Percentiles rank a stretch among this genome's conserved stretches.
Evolutionary conservation across 257 asterid genomes (phyloP).

Genomic region (Plantago ovata): DNA sequence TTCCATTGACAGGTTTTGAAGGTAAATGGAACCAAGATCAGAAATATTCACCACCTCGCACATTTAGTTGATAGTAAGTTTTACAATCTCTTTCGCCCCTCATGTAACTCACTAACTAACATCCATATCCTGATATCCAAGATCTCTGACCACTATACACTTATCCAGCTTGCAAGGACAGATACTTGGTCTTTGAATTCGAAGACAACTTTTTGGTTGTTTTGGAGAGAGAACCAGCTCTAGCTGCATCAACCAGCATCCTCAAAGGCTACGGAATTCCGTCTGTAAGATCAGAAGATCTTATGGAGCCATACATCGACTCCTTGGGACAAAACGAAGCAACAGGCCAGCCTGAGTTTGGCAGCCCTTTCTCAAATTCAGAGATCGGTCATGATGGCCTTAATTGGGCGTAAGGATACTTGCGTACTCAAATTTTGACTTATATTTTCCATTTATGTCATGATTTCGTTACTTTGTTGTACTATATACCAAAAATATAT

Average conservation of each 20-base stretch:
- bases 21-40: constrained; percentile 72
- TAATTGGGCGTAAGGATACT: constrained; percentile 52
- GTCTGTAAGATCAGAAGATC: constrained; percentile 74
- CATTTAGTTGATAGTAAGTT: constrained; percentile 84
- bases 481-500: neutral
- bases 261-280: constrained; percentile 91
- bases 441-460: neutral
- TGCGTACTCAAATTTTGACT: constrained; percentile 9
- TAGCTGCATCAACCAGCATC: constrained; percentile 60
- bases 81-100: constrained; percentile 14
- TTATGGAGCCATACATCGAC: constrained; percentile 56
- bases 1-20: constrained; percentile 66
- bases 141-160: constrained; percentile 9
- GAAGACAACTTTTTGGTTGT: constrained; percentile 78
- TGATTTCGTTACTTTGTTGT: constrained; percentile 8
- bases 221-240: constrained; percentile 70
- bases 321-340: constrained; percentile 26
- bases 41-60: constrained; percentile 87
- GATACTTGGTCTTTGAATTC: constrained; percentile 71
- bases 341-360: constrained; percentile 40
- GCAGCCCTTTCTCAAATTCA: constrained; percentile 52
- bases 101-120: too few relatives aligned
- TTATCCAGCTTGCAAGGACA: constrained; percentile 62
- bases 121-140: neutral
- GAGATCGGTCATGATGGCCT: constrained; percentile 73